A percentile compares a stretch with the other conserved stretches of the same genome.
phyloP scores from a whole-genome alignment of 2,329 filamentous ascomycete genomes.

The Paecilomyces sp. region DNA sequence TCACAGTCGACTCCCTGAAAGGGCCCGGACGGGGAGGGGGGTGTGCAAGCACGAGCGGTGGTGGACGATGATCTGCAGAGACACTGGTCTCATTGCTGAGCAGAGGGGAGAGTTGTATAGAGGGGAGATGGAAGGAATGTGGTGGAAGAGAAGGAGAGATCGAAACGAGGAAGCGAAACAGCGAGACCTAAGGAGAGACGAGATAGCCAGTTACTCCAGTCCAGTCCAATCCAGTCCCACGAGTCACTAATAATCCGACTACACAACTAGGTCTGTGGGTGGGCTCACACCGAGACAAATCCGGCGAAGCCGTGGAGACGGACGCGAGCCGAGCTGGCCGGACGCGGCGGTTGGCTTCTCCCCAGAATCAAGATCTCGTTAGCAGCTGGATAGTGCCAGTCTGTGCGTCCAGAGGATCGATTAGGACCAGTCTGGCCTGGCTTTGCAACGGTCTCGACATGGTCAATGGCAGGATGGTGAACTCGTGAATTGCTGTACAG shows the following conservation, averaged over 20 bases:
- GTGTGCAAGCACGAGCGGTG: slow-evolving; percentile 25
- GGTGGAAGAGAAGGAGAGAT: background rate
- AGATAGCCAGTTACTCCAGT: background rate
- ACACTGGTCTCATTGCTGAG: slow-evolving; percentile 17
- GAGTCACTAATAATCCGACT: background rate
- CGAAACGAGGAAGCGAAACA: background rate
- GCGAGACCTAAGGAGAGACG: background rate
- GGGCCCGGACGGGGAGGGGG: slow-evolving; percentile 20
- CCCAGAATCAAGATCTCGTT: background rate
- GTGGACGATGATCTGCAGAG: slow-evolving; percentile 10
- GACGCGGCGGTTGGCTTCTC: background rate
- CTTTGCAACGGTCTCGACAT: background rate
- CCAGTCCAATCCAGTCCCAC: no score
- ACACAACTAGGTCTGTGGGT: background rate
- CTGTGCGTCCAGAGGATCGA: background rate
- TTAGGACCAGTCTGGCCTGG: background rate
- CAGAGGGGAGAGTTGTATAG: background rate
- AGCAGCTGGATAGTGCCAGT: background rate
- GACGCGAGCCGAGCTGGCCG: background rate
- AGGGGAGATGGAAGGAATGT: background rate
- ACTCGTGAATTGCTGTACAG: background rate
- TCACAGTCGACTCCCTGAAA: slow-evolving; percentile 20
- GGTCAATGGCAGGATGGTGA: no score
- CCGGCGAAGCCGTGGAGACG: background rate
- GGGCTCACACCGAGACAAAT: background rate